Conservation (phyloP, 2,329 filamentous ascomycete genomes). For the Karstenula rhodostoma region DNA sequence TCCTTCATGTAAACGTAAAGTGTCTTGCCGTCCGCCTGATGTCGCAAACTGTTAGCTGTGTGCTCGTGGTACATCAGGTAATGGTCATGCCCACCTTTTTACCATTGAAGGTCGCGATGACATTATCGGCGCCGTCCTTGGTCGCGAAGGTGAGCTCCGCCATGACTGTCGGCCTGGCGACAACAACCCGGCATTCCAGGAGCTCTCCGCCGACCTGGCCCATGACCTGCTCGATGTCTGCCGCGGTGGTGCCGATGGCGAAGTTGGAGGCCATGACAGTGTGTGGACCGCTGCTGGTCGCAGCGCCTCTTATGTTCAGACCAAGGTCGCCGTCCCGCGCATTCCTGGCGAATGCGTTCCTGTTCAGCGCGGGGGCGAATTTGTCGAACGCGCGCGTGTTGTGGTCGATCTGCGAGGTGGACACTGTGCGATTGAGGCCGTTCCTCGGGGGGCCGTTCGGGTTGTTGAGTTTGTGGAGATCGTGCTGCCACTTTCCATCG, state of each 20-base stretch:
- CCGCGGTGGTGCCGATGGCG: constrained; percentile 79
- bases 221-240: constrained; percentile 84
- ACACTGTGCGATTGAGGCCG: constrained; percentile 47
- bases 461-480: constrained; percentile 64
- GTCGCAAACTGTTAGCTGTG: constrained; percentile 38
- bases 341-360: constrained; percentile 35
- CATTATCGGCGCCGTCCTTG: constrained; percentile 75
- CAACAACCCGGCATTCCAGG: constrained; percentile 71
- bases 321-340: constrained; percentile 48
- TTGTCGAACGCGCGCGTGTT: constrained; percentile 52
- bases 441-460: constrained; percentile 47
- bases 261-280: constrained; percentile 82
- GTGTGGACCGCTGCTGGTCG: constrained; percentile 69
- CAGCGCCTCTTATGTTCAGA: constrained; percentile 74
- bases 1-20: constrained; percentile 76
- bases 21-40: constrained; percentile 75
- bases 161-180: constrained; percentile 74
- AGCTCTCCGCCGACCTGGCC: constrained; percentile 73
- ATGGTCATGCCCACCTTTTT: constrained; percentile 70
- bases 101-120: constrained; percentile 79
- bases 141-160: constrained; percentile 79
- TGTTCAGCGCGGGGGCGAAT: constrained; percentile 48
- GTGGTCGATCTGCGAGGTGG: constrained; percentile 52
- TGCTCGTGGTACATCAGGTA: neutral
- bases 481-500: constrained; percentile 75